Evolutionary conservation across 2,329 filamentous ascomycete species (phyloP).

Genomic region (Epicoccum nigrum): DNA sequence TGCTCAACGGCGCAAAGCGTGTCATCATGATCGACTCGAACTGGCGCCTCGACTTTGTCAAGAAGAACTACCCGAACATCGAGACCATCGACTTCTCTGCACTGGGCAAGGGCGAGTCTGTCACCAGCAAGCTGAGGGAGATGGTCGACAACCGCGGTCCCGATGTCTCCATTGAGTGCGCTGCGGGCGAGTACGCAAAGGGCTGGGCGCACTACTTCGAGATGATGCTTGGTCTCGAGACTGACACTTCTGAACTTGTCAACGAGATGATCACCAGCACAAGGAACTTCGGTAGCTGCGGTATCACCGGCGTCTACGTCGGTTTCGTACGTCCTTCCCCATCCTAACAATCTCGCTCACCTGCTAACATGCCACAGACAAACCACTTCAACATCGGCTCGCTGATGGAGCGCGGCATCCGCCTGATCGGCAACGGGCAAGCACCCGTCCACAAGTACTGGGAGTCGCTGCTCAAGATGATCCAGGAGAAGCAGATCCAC

Average conservation of each 20-base stretch:
- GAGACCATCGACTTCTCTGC: constrained; percentile 73
- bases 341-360: neutral
- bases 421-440: constrained; percentile 73
- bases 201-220: constrained; percentile 67
- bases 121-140: constrained; percentile 75
- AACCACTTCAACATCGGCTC: constrained; percentile 86
- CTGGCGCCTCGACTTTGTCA: constrained; percentile 72
- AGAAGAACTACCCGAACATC: constrained; percentile 67
- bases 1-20: constrained; percentile 73
- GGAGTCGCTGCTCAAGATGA: constrained; percentile 73
- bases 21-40: constrained; percentile 82
- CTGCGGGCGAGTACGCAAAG: constrained; percentile 68
- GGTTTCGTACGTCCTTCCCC: constrained; percentile 57
- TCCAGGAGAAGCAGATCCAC: constrained; percentile 72
- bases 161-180: constrained; percentile 74
- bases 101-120: constrained; percentile 65
- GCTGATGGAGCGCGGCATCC: constrained; percentile 84
- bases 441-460: constrained; percentile 84
- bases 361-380: constrained; percentile 54
- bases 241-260: constrained; percentile 80
- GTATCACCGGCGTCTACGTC: constrained; percentile 75
- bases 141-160: constrained; percentile 72
- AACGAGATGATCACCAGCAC: constrained; percentile 82
- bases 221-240: constrained; percentile 71
- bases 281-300: constrained; percentile 72